These are phyloP conservation scores for Polyporus arcularius DNA, from an alignment of 768 basidiomycete species.

Conservation along the genomic window DNA sequence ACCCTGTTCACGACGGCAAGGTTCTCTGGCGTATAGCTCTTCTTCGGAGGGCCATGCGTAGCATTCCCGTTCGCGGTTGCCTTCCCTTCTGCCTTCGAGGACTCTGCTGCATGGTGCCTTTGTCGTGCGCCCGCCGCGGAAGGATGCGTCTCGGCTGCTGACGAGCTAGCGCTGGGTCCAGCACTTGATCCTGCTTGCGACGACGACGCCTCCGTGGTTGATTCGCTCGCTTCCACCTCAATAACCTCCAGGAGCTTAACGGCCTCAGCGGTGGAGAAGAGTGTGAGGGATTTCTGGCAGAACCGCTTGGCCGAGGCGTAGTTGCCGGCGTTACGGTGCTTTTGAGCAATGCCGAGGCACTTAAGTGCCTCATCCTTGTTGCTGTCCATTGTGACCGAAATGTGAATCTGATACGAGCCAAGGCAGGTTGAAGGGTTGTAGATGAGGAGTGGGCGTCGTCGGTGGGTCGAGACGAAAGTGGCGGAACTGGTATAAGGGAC, in stretches of 20 bases:
- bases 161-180: conserved; percentile 36
- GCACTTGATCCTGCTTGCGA: conserved; percentile 30
- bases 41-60: conserved; percentile 46
- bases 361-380: conserved; percentile 90
- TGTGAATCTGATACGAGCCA: conserved; percentile 58
- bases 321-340: conserved; percentile 72
- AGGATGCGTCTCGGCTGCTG: conserved; percentile 67
- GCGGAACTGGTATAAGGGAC: neutral
- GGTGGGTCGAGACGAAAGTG: neutral
- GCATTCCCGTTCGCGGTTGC: conserved; percentile 55
- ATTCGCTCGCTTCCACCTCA: conserved; percentile 48
- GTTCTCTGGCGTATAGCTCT: conserved; percentile 88
- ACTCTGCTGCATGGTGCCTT: conserved; percentile 41
- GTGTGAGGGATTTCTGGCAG: conserved; percentile 80
- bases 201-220: conserved; percentile 40
- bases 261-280: conserved; percentile 82
- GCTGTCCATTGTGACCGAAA: conserved; percentile 59
- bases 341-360: conserved; percentile 77
- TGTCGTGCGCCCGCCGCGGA: conserved; percentile 75
- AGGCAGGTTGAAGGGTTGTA: conserved; percentile 61
- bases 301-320: conserved; percentile 82
- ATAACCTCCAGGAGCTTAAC: conserved; percentile 65
- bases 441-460: neutral
- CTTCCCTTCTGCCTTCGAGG: conserved; percentile 41
- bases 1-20: conserved; percentile 82